phyloP scores from a whole-genome alignment of 2,329 filamentous ascomycete genomes.

The Chalara sp. region DNA sequence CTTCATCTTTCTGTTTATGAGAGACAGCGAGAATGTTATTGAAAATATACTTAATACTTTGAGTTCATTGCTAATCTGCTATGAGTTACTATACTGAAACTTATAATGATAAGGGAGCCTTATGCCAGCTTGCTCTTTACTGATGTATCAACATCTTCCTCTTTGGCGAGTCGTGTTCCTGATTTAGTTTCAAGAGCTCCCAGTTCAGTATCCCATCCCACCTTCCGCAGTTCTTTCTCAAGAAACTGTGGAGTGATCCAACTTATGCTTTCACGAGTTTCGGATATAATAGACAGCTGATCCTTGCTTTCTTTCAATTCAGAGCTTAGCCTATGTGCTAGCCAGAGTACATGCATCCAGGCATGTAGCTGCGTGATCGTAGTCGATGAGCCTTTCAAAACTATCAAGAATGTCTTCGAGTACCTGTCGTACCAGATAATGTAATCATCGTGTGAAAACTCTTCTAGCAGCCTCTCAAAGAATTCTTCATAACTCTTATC shows the following conservation, averaged over 20 bases:
- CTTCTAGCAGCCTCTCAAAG: constrained; percentile 33
- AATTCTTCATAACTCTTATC: constrained; percentile 17
- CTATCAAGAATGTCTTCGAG: constrained; percentile 44
- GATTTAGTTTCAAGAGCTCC: constrained; percentile 60
- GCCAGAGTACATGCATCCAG: constrained; percentile 51
- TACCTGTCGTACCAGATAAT: constrained; percentile 50
- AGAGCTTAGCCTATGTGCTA: constrained; percentile 18
- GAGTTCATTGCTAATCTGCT: too few species aligned
- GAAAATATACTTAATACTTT: too few species aligned
- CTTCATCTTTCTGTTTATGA: too few species aligned
- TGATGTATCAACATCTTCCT: too few species aligned
- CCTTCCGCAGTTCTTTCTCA: constrained; percentile 31
- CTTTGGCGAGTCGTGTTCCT: constrained; percentile 29
- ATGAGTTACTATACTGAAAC: too few species aligned
- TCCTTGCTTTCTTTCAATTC: too few species aligned
- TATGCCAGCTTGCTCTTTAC: too few species aligned
- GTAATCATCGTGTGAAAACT: constrained; percentile 48
- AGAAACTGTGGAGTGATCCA: too few species aligned
- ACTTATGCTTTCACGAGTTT: too few species aligned
- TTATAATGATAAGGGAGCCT: too few species aligned
- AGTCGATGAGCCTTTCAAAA: constrained; percentile 52
- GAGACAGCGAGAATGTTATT: too few species aligned
- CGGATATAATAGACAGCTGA: too few species aligned
- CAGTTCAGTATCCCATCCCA: constrained; percentile 61
- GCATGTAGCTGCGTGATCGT: constrained; percentile 47